These are phyloP conservation scores for Davidsoniella australis DNA, from an alignment of 2,329 filamentous ascomycete genomes.

Conservation along the genomic window DNA sequence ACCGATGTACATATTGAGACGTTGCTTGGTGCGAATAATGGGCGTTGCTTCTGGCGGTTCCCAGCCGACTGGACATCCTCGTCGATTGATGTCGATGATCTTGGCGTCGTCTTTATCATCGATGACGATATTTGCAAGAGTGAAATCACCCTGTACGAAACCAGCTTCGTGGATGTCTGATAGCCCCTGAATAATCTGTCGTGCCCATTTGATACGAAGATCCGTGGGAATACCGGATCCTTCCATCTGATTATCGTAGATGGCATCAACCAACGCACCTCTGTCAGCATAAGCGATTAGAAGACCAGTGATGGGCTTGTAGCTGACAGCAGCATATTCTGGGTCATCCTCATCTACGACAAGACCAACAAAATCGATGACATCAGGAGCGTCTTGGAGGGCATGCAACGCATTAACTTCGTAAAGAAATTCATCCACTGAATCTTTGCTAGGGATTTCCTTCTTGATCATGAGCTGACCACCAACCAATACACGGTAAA, in stretches of 20 bases:
- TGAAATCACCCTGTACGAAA: conserved; percentile 96
- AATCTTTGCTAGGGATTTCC: conserved; percentile 90
- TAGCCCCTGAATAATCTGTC: conserved; percentile 75
- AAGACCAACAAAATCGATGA: conserved; percentile 76
- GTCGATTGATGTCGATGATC: conserved; percentile 95
- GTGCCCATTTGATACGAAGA: conserved; percentile 70
- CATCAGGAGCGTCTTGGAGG: conserved; percentile 52
- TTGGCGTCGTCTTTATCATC: conserved; percentile 71
- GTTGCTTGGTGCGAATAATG: conserved; percentile 73
- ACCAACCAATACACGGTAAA: conserved; percentile 72
- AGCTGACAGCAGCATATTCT: conserved; percentile 19
- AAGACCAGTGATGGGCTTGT: conserved; percentile 64
- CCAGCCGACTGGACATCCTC: conserved; percentile 96
- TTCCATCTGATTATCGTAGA: conserved; percentile 49
- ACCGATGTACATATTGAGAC: conserved; percentile 92
- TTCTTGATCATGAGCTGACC: conserved; percentile 75
- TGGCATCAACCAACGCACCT: conserved; percentile 75
- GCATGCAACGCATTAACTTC: conserved; percentile 88
- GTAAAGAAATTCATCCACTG: conserved; percentile 90
- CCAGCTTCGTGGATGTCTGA: conserved; percentile 89
- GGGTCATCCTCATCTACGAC: conserved; percentile 72
- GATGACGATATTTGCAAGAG: conserved; percentile 90
- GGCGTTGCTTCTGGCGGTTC: conserved; percentile 81
- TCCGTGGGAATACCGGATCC: conserved; percentile 43
- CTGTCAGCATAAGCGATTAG: conserved; percentile 76